These are phyloP conservation scores for Talaromyces sp. DNA, from an alignment of 2,329 filamentous ascomycete genomes.

Conservation along the genomic window DNA sequence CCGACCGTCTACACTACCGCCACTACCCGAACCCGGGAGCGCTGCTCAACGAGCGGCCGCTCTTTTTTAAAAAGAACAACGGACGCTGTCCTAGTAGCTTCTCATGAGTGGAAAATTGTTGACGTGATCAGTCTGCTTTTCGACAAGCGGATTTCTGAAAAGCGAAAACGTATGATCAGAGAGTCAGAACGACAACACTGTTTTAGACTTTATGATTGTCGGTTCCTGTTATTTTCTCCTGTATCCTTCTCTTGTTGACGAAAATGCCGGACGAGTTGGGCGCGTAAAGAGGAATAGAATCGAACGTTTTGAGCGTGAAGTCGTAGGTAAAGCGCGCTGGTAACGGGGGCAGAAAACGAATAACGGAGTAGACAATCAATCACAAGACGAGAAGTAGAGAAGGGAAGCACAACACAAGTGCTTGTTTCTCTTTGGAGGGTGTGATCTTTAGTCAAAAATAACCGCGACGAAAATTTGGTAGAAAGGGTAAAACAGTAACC, in stretches of 20 bases:
- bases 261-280: neutral
- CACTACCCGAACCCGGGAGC: constrained; percentile 36
- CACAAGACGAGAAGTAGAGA: neutral
- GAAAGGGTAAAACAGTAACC: neutral
- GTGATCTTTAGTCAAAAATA: constrained; percentile 17
- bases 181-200: neutral
- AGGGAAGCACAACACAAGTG: constrained; percentile 14
- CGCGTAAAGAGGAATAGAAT: neutral
- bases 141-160: constrained; percentile 18
- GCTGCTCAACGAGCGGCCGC: constrained; percentile 41
- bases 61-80: constrained; percentile 30
- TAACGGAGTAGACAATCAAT: neutral
- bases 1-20: constrained; percentile 44
- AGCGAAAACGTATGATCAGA: neutral
- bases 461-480: constrained; percentile 18
- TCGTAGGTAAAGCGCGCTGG: constrained; percentile 5
- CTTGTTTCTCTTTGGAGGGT: neutral
- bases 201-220: neutral
- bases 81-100: constrained; percentile 35
- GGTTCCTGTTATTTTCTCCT: neutral
- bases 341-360: neutral
- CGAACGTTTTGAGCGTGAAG: neutral
- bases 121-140: neutral
- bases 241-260: neutral
- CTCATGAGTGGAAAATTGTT: constrained; percentile 35